phyloP scores from a whole-genome alignment of 345 rosid genomes.

The Pistacia atlantica region DNA sequence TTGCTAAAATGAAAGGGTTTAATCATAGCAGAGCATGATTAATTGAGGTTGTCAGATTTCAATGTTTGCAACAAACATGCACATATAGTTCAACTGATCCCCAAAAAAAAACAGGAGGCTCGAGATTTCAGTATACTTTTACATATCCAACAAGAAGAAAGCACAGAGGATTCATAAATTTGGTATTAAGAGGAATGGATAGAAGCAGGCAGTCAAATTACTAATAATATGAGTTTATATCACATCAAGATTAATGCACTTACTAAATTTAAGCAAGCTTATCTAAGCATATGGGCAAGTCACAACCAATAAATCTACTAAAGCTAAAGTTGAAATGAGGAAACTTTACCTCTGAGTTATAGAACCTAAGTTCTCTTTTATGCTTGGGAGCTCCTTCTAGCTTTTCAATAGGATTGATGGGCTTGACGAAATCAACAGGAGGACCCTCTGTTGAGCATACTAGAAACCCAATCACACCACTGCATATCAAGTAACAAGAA shows the following conservation, averaged over 20 bases:
- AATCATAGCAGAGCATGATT: not conserved
- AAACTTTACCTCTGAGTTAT: constrained; percentile 73
- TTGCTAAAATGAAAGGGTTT: not conserved
- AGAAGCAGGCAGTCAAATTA: too few relatives aligned
- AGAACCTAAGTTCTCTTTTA: constrained; percentile 72
- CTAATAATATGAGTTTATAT: not conserved
- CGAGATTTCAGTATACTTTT: too few relatives aligned
- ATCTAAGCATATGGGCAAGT: not conserved
- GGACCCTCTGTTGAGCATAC: constrained; percentile 84
- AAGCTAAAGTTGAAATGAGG: not conserved
- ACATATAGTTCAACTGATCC: not conserved
- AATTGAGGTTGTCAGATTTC: not conserved
- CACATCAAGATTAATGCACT: not conserved
- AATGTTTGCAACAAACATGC: not conserved
- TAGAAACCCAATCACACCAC: constrained; percentile 90
- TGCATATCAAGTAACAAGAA: constrained; percentile 30
- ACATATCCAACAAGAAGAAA: too few relatives aligned
- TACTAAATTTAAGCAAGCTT: not conserved
- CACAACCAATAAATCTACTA: not conserved
- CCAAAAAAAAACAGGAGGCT: not conserved
- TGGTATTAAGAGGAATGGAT: too few relatives aligned
- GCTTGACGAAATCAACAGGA: constrained; percentile 76
- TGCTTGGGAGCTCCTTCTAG: constrained; percentile 64
- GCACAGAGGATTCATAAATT: too few relatives aligned
- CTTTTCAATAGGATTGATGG: constrained; percentile 88